Evolutionary conservation across 495 filamentous ascomycete genomes (phyloP).

Genomic region (Cercophora samala): DNA sequence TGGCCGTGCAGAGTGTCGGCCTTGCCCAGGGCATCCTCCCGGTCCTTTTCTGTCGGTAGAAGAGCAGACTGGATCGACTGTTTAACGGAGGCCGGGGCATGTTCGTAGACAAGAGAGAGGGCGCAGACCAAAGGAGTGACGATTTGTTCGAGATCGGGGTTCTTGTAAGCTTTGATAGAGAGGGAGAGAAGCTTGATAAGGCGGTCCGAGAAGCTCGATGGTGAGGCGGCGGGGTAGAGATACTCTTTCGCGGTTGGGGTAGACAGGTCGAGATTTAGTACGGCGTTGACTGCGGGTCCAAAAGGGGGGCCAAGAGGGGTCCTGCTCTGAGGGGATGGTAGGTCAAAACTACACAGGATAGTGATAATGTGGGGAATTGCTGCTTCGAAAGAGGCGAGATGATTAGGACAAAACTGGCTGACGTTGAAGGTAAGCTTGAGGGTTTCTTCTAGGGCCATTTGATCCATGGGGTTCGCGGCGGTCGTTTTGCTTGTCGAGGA

Average conservation of each 20-base stretch:
- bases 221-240: constrained; percentile 65
- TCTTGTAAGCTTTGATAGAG: constrained; percentile 56
- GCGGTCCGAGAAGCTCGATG: constrained; percentile 59
- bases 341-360: constrained; percentile 53
- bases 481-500: constrained; percentile 25
- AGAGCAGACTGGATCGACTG: constrained; percentile 62
- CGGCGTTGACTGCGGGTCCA: constrained; percentile 69
- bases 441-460: constrained; percentile 77
- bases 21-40: constrained; percentile 73
- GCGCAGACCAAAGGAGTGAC: constrained; percentile 69
- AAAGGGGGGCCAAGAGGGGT: constrained; percentile 44
- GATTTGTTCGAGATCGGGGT: constrained; percentile 64
- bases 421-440: constrained; percentile 90
- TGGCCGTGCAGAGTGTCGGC: constrained; percentile 70
- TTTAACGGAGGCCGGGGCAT: constrained; percentile 63
- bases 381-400: constrained; percentile 56
- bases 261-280: constrained; percentile 71
- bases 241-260: constrained; percentile 36
- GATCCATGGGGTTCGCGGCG: constrained; percentile 60
- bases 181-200: constrained; percentile 72
- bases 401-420: constrained; percentile 50
- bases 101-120: constrained; percentile 66
- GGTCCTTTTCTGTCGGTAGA: constrained; percentile 74
- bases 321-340: constrained; percentile 29
- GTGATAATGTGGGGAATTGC: constrained; percentile 70